These are phyloP conservation scores for Cinchona pubescens DNA, from an alignment of 257 asterid genomes.

Conservation along the genomic window DNA sequence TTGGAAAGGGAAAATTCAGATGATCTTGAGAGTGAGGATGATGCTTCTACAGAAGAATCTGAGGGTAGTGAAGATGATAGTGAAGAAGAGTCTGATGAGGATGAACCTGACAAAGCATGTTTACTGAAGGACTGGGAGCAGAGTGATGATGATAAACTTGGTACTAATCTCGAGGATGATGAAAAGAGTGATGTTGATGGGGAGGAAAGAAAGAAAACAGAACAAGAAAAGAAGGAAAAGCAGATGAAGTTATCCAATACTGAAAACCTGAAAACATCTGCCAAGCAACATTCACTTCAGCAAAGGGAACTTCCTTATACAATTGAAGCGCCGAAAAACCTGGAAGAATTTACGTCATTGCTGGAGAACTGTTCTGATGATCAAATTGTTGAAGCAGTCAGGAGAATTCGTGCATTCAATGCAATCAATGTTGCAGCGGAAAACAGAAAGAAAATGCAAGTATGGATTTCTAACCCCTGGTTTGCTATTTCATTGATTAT, in stretches of 20 bases:
- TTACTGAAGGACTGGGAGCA: constrained; percentile 93
- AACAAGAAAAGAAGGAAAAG: constrained; percentile 28
- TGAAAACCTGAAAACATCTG: constrained; percentile 26
- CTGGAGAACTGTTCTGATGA: constrained; percentile 72
- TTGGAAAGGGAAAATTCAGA: constrained; percentile 36
- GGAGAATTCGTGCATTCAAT: constrained; percentile 75
- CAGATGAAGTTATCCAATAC: constrained; percentile 21
- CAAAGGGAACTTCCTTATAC: constrained; percentile 80
- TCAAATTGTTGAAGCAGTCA: constrained; percentile 81
- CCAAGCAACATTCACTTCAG: constrained; percentile 26
- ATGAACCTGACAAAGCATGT: constrained; percentile 30
- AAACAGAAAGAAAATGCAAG: constrained; percentile 90
- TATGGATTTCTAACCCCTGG: constrained; percentile 31
- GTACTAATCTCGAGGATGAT: constrained; percentile 46
- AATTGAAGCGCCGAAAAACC: constrained; percentile 85
- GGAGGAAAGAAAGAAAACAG: constrained; percentile 30
- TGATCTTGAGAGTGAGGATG: constrained; percentile 40
- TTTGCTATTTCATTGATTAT: constrained; percentile 15
- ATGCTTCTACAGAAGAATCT: constrained; percentile 45
- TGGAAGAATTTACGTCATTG: constrained; percentile 68
- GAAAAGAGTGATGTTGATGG: constrained; percentile 32
- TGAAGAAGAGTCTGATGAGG: constrained; percentile 46
- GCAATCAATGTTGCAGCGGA: constrained; percentile 83
- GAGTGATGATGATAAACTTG: constrained; percentile 77
- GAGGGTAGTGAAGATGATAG: constrained; percentile 40